Conservation (phyloP, 306 rosid genomes). For the Pterocarpus macrocarpus region DNA sequence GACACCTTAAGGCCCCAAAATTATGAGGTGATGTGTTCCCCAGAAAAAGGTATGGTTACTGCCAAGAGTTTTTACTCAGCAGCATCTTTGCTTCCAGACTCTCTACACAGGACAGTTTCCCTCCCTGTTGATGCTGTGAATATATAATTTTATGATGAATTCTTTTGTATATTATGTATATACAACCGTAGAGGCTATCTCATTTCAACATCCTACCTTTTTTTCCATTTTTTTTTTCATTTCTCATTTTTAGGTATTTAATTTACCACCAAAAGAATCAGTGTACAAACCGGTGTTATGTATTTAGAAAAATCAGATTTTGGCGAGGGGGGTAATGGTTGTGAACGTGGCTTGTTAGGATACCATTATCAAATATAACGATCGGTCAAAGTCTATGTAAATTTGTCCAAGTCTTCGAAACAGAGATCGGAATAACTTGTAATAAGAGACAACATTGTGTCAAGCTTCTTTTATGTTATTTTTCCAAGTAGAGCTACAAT, state of each 20-base stretch:
- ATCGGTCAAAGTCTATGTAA: slow-evolving; percentile 16
- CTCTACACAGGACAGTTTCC: slow-evolving; percentile 76
- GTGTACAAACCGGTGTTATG: slow-evolving; percentile 14
- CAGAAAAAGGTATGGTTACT: slow-evolving; percentile 47
- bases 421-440: slow-evolving; percentile 5
- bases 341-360: neutral
- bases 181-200: slow-evolving; percentile 51
- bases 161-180: slow-evolving; percentile 59
- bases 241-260: no score
- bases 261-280: neutral
- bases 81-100: slow-evolving; percentile 67
- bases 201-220: neutral
- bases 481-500: no score
- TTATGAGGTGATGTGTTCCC: slow-evolving; percentile 57
- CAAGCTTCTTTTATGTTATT: no score
- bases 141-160: slow-evolving; percentile 58
- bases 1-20: slow-evolving; percentile 60
- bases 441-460: neutral
- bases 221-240: no score
- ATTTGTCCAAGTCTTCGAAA: slow-evolving; percentile 2
- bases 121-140: slow-evolving; percentile 93
- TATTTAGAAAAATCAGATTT: slow-evolving; percentile 12
- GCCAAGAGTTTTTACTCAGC: slow-evolving; percentile 49
- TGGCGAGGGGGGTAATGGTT: neutral
- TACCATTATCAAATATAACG: neutral